phyloP scores from a whole-genome alignment of 2,329 filamentous ascomycete genomes.

The Bisporella sp. region DNA sequence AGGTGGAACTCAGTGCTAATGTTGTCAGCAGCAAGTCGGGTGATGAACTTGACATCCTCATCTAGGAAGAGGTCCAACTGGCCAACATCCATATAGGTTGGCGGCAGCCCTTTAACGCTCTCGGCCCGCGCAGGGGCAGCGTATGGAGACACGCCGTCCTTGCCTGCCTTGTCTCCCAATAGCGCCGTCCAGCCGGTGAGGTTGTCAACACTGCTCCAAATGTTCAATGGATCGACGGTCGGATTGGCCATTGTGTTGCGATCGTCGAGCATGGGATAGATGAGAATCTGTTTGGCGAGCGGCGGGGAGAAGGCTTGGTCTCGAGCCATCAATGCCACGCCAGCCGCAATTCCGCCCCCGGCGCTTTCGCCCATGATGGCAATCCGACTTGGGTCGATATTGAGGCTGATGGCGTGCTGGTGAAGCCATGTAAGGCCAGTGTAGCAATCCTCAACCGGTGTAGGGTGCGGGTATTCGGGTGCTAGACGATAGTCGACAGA shows the following conservation, averaged over 20 bases:
- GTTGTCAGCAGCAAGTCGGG: neutral
- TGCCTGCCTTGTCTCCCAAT: neutral
- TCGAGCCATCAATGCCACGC: slow-evolving; percentile 41
- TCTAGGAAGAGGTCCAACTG: neutral
- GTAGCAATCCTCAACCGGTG: slow-evolving; percentile 31
- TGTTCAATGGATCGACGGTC: neutral
- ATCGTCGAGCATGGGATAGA: slow-evolving; percentile 31
- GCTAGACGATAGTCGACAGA: slow-evolving; percentile 21
- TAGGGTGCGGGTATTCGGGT: slow-evolving; percentile 9
- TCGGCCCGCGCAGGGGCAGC: neutral
- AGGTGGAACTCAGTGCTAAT: neutral
- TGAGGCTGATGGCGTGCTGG: slow-evolving; percentile 26
- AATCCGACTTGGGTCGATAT: slow-evolving; percentile 40
- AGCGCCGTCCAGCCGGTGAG: neutral
- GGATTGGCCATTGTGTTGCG: neutral
- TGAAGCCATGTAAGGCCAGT: slow-evolving; percentile 41
- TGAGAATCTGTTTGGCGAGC: slow-evolving; percentile 30
- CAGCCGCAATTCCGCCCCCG: slow-evolving; percentile 50
- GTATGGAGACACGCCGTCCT: neutral
- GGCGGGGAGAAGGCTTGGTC: slow-evolving; percentile 29
- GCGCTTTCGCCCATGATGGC: slow-evolving; percentile 51
- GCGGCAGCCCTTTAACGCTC: neutral
- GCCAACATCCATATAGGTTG: neutral
- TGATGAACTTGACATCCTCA: neutral
- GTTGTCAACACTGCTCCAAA: neutral